Percentiles rank a stretch among this genome's conserved stretches.
These are phyloP conservation scores for Lagerstroemia speciosa DNA, from an alignment of 345 rosid species.

Conservation along the genomic window DNA sequence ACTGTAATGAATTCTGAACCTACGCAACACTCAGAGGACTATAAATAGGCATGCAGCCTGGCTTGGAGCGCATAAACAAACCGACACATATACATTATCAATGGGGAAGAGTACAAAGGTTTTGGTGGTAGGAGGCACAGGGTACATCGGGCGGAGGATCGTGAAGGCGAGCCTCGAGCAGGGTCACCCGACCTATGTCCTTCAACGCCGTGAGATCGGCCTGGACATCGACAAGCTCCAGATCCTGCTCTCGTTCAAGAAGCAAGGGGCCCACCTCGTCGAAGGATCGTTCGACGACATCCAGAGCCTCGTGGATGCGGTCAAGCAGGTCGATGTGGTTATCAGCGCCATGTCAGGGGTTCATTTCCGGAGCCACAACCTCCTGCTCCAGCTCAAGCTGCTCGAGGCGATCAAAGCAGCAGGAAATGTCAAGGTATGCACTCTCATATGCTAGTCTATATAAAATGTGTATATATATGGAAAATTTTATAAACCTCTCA, in stretches of 20 bases:
- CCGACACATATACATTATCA: neutral
- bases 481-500: no score
- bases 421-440: no score
- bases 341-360: slow-evolving; percentile 60
- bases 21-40: no score
- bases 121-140: slow-evolving; percentile 57
- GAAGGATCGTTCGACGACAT: slow-evolving; percentile 42
- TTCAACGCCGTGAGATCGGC: slow-evolving; percentile 47
- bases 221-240: slow-evolving; percentile 61
- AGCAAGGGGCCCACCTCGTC: slow-evolving; percentile 38
- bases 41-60: no score
- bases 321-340: slow-evolving; percentile 48
- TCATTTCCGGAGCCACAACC: slow-evolving; percentile 45
- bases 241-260: slow-evolving; percentile 37
- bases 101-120: slow-evolving; percentile 43
- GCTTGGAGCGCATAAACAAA: no score
- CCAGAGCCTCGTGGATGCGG: slow-evolving; percentile 38
- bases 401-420: slow-evolving; percentile 64
- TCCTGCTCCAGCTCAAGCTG: slow-evolving; percentile 46
- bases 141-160: slow-evolving; percentile 49
- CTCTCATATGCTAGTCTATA: no score
- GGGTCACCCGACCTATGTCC: slow-evolving; percentile 49
- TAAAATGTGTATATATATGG: no score
- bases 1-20: no score
- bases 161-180: slow-evolving; percentile 46